Percentiles rank a stretch among this genome's conserved stretches.
phyloP scores from a whole-genome alignment of 306 rosid genomes.

The Calophaca sinica region DNA sequence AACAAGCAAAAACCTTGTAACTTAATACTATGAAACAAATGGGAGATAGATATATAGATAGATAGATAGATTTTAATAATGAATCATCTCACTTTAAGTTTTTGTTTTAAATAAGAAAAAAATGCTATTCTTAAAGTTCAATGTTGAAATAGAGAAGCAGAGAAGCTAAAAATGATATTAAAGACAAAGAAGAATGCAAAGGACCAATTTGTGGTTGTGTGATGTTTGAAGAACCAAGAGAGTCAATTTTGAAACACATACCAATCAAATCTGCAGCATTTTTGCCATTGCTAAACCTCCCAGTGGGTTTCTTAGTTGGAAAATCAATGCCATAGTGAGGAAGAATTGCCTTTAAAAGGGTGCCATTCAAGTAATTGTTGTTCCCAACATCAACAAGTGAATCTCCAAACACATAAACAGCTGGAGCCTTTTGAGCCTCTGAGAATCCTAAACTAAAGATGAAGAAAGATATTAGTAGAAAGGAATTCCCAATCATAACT shows the following conservation, averaged over 20 bases:
- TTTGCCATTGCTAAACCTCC: slow-evolving; percentile 80
- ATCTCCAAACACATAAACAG: slow-evolving; percentile 80
- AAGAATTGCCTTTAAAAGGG: slow-evolving; percentile 61
- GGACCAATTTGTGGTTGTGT: no score
- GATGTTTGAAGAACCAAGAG: no score
- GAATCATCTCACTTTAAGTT: no score
- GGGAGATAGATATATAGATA: background rate
- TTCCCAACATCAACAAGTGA: slow-evolving; percentile 87
- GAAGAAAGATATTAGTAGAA: slow-evolving; percentile 37
- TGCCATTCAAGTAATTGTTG: slow-evolving; percentile 65
- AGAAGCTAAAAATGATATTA: no score
- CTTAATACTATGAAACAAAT: background rate
- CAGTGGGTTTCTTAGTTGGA: slow-evolving; percentile 63
- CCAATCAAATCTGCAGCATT: slow-evolving; percentile 80
- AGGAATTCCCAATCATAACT: slow-evolving; percentile 3
- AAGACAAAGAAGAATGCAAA: no score
- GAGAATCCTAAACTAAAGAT: slow-evolving; percentile 38
- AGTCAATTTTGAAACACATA: slow-evolving; percentile 21
- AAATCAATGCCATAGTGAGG: slow-evolving; percentile 74
- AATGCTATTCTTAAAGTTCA: no score
- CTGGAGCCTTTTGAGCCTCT: slow-evolving; percentile 64
- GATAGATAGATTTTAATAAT: no score
- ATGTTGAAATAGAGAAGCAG: no score
- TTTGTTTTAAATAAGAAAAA: no score
- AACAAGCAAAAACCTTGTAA: slow-evolving; percentile 8